A percentile compares a stretch with the other conserved stretches of the same genome.
Evolutionary conservation across 2,329 filamentous ascomycete genomes (phyloP).

Genomic region (Curvularia sp.): DNA sequence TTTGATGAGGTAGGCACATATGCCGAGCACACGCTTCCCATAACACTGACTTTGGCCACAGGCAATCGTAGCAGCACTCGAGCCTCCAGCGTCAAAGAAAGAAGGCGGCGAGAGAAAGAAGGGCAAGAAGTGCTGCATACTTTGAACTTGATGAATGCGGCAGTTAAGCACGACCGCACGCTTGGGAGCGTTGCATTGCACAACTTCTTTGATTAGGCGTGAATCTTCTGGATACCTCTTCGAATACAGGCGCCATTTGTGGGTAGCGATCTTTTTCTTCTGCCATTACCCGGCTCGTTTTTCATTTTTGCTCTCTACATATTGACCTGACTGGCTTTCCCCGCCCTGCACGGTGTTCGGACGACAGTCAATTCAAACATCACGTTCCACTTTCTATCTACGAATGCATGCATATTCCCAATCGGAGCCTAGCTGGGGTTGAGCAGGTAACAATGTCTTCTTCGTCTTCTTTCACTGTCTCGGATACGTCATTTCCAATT

Average conservation of each 20-base stretch:
- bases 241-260: slow-evolving; percentile 49
- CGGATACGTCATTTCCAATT: neutral
- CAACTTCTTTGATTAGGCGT: slow-evolving; percentile 43
- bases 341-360: neutral
- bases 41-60: slow-evolving; percentile 50
- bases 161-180: slow-evolving; percentile 21
- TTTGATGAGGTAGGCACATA: slow-evolving; percentile 84
- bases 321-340: slow-evolving; percentile 6
- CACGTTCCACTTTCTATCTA: neutral
- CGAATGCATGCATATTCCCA: slow-evolving; percentile 2
- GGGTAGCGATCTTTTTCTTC: slow-evolving; percentile 50
- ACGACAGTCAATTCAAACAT: slow-evolving; percentile 9
- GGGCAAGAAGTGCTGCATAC: slow-evolving; percentile 47
- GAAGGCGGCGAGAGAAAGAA: slow-evolving; percentile 58
- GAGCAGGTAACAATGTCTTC: neutral
- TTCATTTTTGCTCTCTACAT: slow-evolving; percentile 21
- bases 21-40: neutral
- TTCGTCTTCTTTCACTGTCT: slow-evolving; percentile 5
- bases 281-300: slow-evolving; percentile 35
- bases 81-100: slow-evolving; percentile 79
- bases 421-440: neutral
- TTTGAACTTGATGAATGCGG: slow-evolving; percentile 34
- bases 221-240: slow-evolving; percentile 52
- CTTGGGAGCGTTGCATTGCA: slow-evolving; percentile 38
- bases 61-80: slow-evolving; percentile 95